phyloP scores from a whole-genome alignment of 2,329 filamentous ascomycete species.

The Biscogniauxia marginata region DNA sequence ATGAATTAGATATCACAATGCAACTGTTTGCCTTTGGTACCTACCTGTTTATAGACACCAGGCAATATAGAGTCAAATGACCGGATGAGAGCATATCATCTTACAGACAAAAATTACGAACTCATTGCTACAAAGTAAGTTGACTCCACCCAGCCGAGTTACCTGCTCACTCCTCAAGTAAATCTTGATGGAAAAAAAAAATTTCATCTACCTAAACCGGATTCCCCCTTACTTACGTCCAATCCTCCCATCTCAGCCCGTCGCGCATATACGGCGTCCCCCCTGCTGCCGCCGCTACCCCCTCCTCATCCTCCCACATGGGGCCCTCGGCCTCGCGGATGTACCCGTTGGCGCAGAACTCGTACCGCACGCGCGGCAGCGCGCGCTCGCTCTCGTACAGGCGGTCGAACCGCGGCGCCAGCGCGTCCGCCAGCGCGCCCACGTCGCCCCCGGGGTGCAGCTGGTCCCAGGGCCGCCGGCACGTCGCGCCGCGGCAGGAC shows the following conservation, averaged over 20 bases:
- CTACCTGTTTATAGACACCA: no score
- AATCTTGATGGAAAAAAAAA: no score
- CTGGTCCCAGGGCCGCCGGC: constrained; percentile 45
- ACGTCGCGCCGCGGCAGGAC: constrained; percentile 44
- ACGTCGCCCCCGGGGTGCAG: constrained; percentile 47
- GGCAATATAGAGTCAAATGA: no score
- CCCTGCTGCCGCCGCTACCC: constrained; percentile 1
- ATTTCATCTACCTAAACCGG: neutral
- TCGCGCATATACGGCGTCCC: constrained; percentile 14
- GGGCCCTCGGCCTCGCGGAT: constrained; percentile 25
- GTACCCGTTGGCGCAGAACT: constrained; percentile 39
- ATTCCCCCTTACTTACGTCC: constrained; percentile 9
- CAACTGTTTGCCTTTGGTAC: no score
- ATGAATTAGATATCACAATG: no score
- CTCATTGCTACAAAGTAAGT: no score
- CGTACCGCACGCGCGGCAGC: constrained; percentile 41
- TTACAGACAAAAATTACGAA: no score
- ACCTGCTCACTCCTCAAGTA: no score
- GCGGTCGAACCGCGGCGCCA: constrained; percentile 39
- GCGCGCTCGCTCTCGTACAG: constrained; percentile 40
- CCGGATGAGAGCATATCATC: no score
- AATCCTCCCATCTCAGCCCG: constrained; percentile 24
- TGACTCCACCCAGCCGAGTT: no score
- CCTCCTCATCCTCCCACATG: constrained; percentile 18
- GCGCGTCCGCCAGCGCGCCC: constrained; percentile 40